A percentile compares a stretch with the other conserved stretches of the same genome.
These are phyloP conservation scores for Phytomonas francai DNA, from an alignment of 208 protist genomes.

Conservation along the genomic window DNA sequence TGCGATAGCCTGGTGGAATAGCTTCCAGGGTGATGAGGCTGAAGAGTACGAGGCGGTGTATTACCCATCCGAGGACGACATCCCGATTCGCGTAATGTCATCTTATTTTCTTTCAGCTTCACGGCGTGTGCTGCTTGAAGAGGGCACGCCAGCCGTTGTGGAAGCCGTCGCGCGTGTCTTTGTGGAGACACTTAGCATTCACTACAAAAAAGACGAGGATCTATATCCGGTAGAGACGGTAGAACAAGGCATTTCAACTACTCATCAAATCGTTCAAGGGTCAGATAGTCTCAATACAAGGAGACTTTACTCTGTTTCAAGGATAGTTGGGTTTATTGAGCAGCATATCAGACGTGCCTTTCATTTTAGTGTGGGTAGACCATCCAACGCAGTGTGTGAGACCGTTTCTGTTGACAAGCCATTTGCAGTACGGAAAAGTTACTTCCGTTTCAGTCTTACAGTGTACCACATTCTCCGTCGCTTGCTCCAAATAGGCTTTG, in stretches of 20 bases:
- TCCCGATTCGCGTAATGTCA: background rate
- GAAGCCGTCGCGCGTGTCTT: conserved; percentile 59
- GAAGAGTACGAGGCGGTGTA: conserved; percentile 2
- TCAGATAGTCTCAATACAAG: background rate
- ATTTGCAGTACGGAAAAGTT: background rate
- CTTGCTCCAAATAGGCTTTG: background rate
- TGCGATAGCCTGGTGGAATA: conserved; percentile 16
- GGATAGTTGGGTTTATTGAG: background rate
- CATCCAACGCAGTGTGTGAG: background rate
- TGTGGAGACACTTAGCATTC: conserved; percentile 19
- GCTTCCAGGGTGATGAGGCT: conserved; percentile 26
- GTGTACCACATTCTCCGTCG: conserved; percentile 14
- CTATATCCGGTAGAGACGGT: background rate
- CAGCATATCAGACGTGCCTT: background rate
- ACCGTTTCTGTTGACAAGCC: background rate
- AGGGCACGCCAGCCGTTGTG: conserved; percentile 40
- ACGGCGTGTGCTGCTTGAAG: conserved; percentile 26
- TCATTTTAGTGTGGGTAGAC: background rate
- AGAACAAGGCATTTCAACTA: background rate
- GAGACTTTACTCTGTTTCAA: background rate
- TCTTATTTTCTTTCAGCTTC: conserved; percentile 38
- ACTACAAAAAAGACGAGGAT: background rate
- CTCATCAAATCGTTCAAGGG: background rate
- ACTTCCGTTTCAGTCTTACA: conserved; percentile 8
- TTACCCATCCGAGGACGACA: background rate